These are phyloP conservation scores for Pseudonitzschia multiseries DNA, from an alignment of 108 stramenopile genomes.

Conservation along the genomic window DNA sequence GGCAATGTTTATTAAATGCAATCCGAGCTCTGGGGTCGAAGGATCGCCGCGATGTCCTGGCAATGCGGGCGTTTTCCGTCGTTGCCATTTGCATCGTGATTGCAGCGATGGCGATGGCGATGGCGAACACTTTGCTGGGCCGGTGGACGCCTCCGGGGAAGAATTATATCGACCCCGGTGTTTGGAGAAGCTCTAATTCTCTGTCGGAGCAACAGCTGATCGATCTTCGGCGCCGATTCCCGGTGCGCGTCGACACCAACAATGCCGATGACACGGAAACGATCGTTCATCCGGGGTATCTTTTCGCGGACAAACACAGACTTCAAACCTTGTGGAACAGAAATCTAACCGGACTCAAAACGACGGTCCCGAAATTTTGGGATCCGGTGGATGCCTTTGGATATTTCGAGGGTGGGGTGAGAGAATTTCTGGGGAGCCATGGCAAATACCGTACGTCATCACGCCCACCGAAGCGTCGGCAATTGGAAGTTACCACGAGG, in stretches of 20 bases:
- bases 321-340: background rate
- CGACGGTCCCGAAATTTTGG: conserved; percentile 38
- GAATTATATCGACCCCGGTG: background rate
- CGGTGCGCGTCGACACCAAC: conserved; percentile 26
- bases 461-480: conserved; percentile 54
- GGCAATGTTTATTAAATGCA: background rate
- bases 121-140: background rate
- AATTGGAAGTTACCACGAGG: conserved; percentile 46
- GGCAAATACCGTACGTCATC: conserved; percentile 65
- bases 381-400: conserved; percentile 23
- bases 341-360: conserved; percentile 7
- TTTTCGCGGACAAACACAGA: conserved; percentile 18
- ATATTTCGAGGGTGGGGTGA: conserved; percentile 27
- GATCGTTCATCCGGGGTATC: conserved; percentile 40
- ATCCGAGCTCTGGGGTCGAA: background rate
- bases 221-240: conserved; percentile 35
- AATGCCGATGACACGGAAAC: conserved; percentile 28
- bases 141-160: background rate
- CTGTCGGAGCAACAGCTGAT: background rate
- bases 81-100: background rate
- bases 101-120: background rate
- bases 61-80: background rate
- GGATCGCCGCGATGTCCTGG: background rate
- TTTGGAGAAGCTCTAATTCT: background rate
- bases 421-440: conserved; percentile 65